Evolutionary conservation across 106 monocot genomes (phyloP).

Genomic region (Vanilla planifolia): DNA sequence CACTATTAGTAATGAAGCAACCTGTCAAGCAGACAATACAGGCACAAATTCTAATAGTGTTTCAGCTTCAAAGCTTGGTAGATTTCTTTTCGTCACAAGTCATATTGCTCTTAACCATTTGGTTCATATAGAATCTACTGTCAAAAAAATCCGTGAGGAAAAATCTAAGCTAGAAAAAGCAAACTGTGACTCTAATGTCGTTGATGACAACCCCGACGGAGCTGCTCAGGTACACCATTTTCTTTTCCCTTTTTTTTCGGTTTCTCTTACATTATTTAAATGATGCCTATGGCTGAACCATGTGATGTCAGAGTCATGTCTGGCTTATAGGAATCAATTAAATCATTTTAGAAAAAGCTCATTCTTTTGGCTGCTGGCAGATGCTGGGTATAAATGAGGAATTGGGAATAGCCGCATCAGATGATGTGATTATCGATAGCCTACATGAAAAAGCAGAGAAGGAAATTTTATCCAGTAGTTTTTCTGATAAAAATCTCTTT

Average conservation of each 20-base stretch:
- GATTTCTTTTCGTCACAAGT: conserved; percentile 79
- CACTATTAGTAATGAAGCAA: conserved; percentile 18
- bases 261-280: not conserved
- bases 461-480: conserved; percentile 72
- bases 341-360: not conserved
- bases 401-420: conserved; percentile 73
- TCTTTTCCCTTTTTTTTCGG: not conserved
- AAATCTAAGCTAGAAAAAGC: conserved; percentile 58
- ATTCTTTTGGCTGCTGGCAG: conserved; percentile 12
- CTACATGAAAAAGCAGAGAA: conserved; percentile 87
- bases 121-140: conserved; percentile 77
- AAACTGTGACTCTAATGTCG: conserved; percentile 23
- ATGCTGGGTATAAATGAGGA: conserved; percentile 81
- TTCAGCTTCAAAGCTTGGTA: conserved; percentile 48
- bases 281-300: not conserved
- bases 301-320: not conserved
- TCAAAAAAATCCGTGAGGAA: conserved; percentile 66
- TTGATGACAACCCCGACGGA: conserved; percentile 10
- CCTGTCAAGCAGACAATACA: conserved; percentile 14
- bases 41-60: conserved; percentile 17
- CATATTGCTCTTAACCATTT: conserved; percentile 86
- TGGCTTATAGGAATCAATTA: not conserved
- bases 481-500: conserved; percentile 54
- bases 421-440: conserved; percentile 70
- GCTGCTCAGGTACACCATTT: conserved; percentile 27